phyloP scores from a whole-genome alignment of 2,329 filamentous ascomycete species.

The Hymenoscyphus infarciens region DNA sequence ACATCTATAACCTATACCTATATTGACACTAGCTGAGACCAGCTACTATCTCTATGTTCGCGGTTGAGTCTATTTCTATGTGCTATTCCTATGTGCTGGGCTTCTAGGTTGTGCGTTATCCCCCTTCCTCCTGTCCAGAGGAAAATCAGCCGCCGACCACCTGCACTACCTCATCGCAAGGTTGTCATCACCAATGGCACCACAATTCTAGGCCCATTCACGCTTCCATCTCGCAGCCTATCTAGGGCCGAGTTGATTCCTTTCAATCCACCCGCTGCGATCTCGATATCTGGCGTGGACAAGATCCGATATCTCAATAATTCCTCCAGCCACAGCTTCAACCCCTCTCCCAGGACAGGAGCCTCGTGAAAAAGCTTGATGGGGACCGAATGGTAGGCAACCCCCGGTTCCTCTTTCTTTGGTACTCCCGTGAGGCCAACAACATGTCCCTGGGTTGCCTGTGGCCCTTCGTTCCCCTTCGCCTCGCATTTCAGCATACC shows the following conservation, averaged over 20 bases:
- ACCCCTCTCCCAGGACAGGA: slow-evolving; percentile 56
- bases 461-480: slow-evolving; percentile 13
- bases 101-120: too few relatives aligned
- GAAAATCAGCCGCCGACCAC: too few relatives aligned
- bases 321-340: slow-evolving; percentile 65
- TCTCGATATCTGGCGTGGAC: slow-evolving; percentile 61
- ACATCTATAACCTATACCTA: too few relatives aligned
- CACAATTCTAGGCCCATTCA: slow-evolving; percentile 68
- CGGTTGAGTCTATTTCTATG: too few relatives aligned
- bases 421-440: slow-evolving; percentile 67
- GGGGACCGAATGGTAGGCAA: slow-evolving; percentile 47
- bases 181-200: slow-evolving; percentile 38
- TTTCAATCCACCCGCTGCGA: slow-evolving; percentile 58
- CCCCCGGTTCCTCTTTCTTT: slow-evolving; percentile 40
- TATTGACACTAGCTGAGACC: too few relatives aligned
- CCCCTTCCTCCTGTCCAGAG: too few relatives aligned
- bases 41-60: too few relatives aligned
- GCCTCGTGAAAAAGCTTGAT: slow-evolving; percentile 75
- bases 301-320: slow-evolving; percentile 54
- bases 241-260: slow-evolving; percentile 68
- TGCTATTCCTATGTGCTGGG: too few relatives aligned
- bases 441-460: slow-evolving; percentile 48
- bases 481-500: slow-evolving; percentile 21
- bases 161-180: too few relatives aligned
- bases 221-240: slow-evolving; percentile 59